Conservation (phyloP, 768 basidiomycete genomes). For the Amanita rubescens region DNA sequence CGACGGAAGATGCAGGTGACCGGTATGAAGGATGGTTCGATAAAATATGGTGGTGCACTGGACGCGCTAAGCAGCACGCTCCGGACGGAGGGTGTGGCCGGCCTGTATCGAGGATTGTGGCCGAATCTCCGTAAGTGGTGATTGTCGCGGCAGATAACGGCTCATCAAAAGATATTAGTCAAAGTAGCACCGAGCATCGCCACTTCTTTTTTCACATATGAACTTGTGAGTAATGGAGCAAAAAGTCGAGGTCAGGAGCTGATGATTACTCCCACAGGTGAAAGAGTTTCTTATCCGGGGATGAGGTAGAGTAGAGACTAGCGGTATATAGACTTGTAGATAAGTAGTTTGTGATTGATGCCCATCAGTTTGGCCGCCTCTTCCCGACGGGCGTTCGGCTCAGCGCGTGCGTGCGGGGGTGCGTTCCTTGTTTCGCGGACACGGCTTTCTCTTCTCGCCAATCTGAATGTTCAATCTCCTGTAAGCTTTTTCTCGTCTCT, state of each 20-base stretch:
- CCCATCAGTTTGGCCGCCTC: background rate
- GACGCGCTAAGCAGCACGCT: conserved; percentile 70
- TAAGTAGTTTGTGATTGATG: background rate
- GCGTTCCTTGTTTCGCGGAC: background rate
- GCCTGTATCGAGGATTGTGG: conserved; percentile 84
- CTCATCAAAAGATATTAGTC: conserved; percentile 39
- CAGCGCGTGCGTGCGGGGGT: background rate
- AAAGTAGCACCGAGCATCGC: conserved; percentile 91
- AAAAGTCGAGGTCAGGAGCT: background rate
- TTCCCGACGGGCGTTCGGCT: background rate
- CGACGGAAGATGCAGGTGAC: conserved; percentile 94
- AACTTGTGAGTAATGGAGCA: conserved; percentile 35
- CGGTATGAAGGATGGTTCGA: conserved; percentile 58
- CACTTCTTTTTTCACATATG: conserved; percentile 80
- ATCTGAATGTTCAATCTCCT: too few relatives aligned
- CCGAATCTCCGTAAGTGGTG: conserved; percentile 70
- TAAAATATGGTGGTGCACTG: conserved; percentile 74
- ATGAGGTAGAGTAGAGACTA: conserved; percentile 9
- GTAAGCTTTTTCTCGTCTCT: too few relatives aligned
- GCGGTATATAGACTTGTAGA: background rate
- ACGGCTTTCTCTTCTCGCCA: too few relatives aligned
- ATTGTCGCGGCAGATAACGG: conserved; percentile 7
- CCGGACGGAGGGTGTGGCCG: conserved; percentile 63
- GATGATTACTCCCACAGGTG: conserved; percentile 14
- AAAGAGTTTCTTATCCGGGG: conserved; percentile 34